A percentile compares a stretch with the other conserved stretches of the same genome.
These are phyloP conservation scores for Leptographium lundbergii DNA, from an alignment of 2,329 filamentous ascomycete genomes.

Conservation along the genomic window DNA sequence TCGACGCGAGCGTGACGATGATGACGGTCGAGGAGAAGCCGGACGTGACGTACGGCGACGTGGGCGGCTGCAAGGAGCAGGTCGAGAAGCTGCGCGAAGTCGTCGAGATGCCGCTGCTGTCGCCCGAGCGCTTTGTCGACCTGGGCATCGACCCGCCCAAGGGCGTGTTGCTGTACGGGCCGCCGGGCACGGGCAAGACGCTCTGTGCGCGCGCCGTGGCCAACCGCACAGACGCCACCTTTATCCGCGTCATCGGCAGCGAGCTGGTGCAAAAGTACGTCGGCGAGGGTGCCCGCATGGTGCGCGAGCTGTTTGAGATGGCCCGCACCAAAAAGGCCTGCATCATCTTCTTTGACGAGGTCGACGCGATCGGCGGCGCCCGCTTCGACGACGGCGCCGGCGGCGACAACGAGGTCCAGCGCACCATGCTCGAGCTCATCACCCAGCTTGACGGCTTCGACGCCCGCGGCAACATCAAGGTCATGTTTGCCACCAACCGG, in stretches of 20 bases:
- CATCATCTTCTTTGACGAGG: slow-evolving; percentile 99
- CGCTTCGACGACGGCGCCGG: slow-evolving; percentile 96
- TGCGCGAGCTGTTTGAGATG: slow-evolving; percentile 98
- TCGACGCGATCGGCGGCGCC: slow-evolving; percentile 97
- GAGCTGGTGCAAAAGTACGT: slow-evolving; percentile 99
- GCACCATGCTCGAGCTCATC: slow-evolving; percentile 95
- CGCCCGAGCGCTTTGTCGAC: slow-evolving; percentile 92
- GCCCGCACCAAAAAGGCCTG: slow-evolving; percentile 98
- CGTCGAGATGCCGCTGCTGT: slow-evolving; percentile 94
- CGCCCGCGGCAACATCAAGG: slow-evolving; percentile 96
- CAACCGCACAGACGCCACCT: slow-evolving; percentile 95
- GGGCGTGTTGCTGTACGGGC: slow-evolving; percentile 90
- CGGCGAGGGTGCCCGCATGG: slow-evolving; percentile 95
- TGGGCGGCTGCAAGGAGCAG: slow-evolving; percentile 98
- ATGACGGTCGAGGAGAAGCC: slow-evolving; percentile 99
- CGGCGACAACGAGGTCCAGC: slow-evolving; percentile 93
- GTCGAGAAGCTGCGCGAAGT: slow-evolving; percentile 98
- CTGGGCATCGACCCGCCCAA: slow-evolving; percentile 99
- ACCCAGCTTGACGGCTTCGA: slow-evolving; percentile 99
- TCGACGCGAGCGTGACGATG: slow-evolving; percentile 98
- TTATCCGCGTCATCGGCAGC: slow-evolving; percentile 96
- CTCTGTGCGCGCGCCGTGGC: slow-evolving; percentile 94
- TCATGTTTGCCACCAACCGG: slow-evolving; percentile 99
- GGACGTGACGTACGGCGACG: slow-evolving; percentile 96
- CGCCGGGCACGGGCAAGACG: slow-evolving; percentile 97